phyloP scores from a whole-genome alignment of 2,329 filamentous ascomycete genomes.

The Didymella exigua region DNA sequence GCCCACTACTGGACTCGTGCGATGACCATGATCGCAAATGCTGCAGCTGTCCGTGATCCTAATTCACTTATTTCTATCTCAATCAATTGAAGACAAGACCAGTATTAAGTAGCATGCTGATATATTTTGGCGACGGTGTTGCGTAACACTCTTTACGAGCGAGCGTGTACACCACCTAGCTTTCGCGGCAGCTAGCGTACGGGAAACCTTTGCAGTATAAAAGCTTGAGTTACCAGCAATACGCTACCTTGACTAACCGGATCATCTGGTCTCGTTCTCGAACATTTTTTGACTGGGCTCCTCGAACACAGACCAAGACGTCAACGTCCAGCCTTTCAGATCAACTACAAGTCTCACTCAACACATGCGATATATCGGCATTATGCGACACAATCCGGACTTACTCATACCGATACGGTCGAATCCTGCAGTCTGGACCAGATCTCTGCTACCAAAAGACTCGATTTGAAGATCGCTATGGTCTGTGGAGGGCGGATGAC shows the following conservation, averaged over 20 bases:
- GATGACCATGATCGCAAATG: background rate
- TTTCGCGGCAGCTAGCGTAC: background rate
- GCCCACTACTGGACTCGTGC: background rate
- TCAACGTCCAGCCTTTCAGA: background rate
- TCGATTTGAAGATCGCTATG: background rate
- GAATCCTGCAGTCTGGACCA: background rate
- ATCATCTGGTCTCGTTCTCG: background rate
- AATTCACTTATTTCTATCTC: background rate
- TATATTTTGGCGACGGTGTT: background rate
- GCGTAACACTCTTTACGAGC: background rate
- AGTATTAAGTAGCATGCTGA: background rate
- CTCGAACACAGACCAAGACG: no score
- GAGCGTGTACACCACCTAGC: background rate
- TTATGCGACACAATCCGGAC: background rate
- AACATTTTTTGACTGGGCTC: background rate
- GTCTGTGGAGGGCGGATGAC: background rate
- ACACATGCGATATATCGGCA: background rate
- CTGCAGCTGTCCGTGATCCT: background rate
- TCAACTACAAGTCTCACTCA: no score
- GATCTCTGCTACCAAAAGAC: background rate
- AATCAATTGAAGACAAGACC: background rate
- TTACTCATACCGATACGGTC: background rate
- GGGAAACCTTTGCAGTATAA: background rate
- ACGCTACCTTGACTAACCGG: no score
- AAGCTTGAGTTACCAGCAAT: background rate